Conservation (phyloP, 2,329 filamentous ascomycete species). For the Neonectria magnoliae region DNA sequence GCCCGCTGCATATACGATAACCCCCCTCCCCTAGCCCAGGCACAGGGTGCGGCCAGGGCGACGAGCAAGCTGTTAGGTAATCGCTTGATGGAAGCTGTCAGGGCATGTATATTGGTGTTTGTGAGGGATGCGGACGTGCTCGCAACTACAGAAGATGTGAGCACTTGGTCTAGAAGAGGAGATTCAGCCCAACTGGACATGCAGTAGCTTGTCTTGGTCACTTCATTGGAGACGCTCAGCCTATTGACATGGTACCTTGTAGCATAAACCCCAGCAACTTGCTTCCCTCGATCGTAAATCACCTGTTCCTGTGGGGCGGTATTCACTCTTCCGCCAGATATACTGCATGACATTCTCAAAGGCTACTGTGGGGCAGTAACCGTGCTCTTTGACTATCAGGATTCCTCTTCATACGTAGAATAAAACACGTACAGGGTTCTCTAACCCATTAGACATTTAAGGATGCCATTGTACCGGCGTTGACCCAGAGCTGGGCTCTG, state of each 20-base stretch:
- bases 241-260: neutral
- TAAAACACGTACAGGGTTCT: too few relatives aligned
- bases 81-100: neutral
- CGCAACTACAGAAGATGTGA: neutral
- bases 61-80: constrained; percentile 32
- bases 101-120: neutral
- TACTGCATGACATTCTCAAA: too few relatives aligned
- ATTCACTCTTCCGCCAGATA: neutral
- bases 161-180: neutral
- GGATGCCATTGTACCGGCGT: too few relatives aligned
- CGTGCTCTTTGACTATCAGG: too few relatives aligned
- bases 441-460: too few relatives aligned
- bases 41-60: constrained; percentile 12
- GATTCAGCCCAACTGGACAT: neutral
- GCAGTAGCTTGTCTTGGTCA: too few relatives aligned
- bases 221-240: neutral
- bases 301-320: neutral
- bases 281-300: neutral
- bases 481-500: too few relatives aligned
- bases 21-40: constrained; percentile 3
- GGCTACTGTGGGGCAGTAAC: too few relatives aligned
- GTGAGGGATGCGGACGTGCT: neutral
- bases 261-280: neutral
- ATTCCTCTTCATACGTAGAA: too few relatives aligned
- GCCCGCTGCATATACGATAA: neutral